Evolutionary conservation across 352 stramenopile genomes (phyloP), one percentile per base, ranked within the genome.

Genomic region (Globisporangium cylindrosporum): DNA sequence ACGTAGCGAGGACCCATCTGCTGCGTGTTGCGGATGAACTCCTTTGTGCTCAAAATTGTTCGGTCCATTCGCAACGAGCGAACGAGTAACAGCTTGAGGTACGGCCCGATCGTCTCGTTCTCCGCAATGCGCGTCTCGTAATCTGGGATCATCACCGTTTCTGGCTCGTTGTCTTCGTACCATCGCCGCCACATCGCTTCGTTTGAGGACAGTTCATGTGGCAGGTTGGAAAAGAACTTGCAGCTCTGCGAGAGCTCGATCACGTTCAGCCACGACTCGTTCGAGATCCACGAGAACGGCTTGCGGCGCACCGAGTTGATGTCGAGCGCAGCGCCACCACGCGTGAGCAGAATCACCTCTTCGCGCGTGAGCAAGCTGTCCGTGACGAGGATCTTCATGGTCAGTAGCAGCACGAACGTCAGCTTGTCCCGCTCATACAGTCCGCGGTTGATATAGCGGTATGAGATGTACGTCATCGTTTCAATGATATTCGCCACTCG

Each of bases 401-500:
- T 99, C 27, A 99, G 74, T 15, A 99, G 77, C 41, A 99, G 73
- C 24, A 99, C 85, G 75, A 99, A 99, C 48, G 97, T 99, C 20
- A 99, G 84, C 81, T 99, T 99, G 81, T 99, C 95, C 70, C 95
- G 88, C 69, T 99, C 97, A 75, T 99, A 99, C 1, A 99, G 77
- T 0, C 97, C 97, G 43, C 97, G 94, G 70, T 99, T 99, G 72
- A 99, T 97, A 82, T 99, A 99, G 22, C 97, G 94, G 78, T 99
- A 99, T 64, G 95, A 97, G 74, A 98, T 95, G 77, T 99, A 99
- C 29, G 97, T 99, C 97, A 99, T 98, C 27, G 93, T 98, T 59
- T 99, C 96, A 74, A 99, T 99, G 72, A 99, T 99, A 72, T 99
- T 99, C 27, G 93, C 86, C 22, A 99, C 97, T 29, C 97, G 88